These are phyloP conservation scores for Aspergillus flavus DNA, from an alignment of 2,329 filamentous ascomycete species.

Conservation along the genomic window DNA sequence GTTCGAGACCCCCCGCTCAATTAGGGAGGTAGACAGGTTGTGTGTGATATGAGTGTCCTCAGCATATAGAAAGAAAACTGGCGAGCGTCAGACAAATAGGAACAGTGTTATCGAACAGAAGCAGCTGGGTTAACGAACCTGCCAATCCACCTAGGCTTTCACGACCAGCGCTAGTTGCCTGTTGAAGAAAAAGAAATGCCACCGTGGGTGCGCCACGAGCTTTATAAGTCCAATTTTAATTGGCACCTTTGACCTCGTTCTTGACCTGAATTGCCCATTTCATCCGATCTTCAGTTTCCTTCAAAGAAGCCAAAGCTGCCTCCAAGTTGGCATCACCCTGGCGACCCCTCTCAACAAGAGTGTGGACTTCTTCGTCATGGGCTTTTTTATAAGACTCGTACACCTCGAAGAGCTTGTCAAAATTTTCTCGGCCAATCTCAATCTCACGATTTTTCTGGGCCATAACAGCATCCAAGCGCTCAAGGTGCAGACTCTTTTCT, in stretches of 20 bases:
- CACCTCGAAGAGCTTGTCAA: constrained; percentile 40
- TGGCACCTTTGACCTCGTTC: constrained; percentile 32
- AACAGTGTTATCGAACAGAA: not conserved
- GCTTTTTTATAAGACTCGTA: constrained; percentile 47
- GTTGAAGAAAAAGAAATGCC: not conserved
- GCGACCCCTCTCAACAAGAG: constrained; percentile 33
- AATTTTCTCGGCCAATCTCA: constrained; percentile 41
- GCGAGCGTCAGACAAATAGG: not conserved
- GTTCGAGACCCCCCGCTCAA: not conserved
- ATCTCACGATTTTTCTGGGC: constrained; percentile 51
- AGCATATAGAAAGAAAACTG: not conserved
- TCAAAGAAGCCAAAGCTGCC: constrained; percentile 42
- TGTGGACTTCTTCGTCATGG: constrained; percentile 43
- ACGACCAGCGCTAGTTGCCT: constrained; percentile 9
- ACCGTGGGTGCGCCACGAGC: not conserved
- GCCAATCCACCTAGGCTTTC: constrained; percentile 3
- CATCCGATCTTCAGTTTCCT: constrained; percentile 48
- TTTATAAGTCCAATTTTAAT: constrained; percentile 18
- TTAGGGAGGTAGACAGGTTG: not conserved
- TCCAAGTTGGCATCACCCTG: constrained; percentile 38
- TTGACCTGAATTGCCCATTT: constrained; percentile 52
- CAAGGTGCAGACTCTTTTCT: constrained; percentile 39
- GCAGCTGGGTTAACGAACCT: not conserved
- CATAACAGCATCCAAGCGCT: constrained; percentile 47
- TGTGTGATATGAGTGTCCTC: not conserved